These are phyloP conservation scores for Carex myosuroides DNA, from an alignment of 176 grass and related monocot species.

Conservation along the genomic window DNA sequence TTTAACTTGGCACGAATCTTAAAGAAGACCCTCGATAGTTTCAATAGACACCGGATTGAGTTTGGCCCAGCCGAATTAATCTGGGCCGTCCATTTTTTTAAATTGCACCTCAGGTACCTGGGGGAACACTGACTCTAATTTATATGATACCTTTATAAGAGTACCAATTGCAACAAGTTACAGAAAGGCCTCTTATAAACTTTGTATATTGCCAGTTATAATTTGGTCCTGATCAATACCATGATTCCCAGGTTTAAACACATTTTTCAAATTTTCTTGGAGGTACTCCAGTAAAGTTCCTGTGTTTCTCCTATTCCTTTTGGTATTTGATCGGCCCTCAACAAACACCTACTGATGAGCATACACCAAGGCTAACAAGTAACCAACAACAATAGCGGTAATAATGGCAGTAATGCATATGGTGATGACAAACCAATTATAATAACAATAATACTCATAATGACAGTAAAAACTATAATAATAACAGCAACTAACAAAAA, in stretches of 20 bases:
- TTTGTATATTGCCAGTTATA: background rate
- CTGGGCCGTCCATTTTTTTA: no score
- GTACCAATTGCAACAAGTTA: background rate
- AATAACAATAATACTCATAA: background rate
- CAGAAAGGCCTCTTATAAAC: background rate
- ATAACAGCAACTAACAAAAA: background rate
- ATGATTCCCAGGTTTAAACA: background rate
- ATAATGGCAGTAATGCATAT: background rate
- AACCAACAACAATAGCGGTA: background rate
- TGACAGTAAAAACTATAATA: background rate
- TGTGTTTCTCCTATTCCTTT: background rate
- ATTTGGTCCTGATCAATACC: background rate
- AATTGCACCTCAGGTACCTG: no score
- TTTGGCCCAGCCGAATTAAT: no score
- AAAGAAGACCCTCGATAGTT: no score
- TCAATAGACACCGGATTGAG: no score
- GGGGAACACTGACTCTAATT: background rate
- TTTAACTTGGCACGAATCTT: no score
- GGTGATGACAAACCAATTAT: background rate
- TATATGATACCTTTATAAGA: background rate
- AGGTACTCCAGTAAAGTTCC: background rate
- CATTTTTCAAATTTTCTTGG: background rate
- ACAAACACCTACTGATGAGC: background rate
- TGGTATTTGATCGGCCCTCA: background rate
- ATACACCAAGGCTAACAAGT: background rate